Percentiles rank a stretch among this genome's conserved stretches.
These are phyloP conservation scores for Boletus huronensis DNA, from an alignment of 768 basidiomycete species.

Conservation along the genomic window DNA sequence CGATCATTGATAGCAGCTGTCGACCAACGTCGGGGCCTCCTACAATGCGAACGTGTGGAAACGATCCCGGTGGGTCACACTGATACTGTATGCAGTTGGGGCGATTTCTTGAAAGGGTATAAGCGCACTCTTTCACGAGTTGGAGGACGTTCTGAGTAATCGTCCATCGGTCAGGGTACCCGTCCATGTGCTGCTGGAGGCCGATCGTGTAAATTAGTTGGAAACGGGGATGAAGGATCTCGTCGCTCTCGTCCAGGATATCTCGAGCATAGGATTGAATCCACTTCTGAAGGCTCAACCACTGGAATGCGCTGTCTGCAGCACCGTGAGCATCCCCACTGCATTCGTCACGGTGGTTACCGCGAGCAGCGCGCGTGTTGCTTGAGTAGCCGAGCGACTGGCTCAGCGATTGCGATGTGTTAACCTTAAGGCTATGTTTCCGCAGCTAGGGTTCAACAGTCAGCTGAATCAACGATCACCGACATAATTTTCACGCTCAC, in stretches of 20 bases:
- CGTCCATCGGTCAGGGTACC: conserved; percentile 28
- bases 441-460: too few species aligned
- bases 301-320: neutral
- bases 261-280: conserved; percentile 13
- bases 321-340: neutral
- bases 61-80: neutral
- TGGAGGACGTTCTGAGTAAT: conserved; percentile 26
- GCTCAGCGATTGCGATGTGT: too few species aligned
- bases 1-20: neutral
- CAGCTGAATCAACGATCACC: too few species aligned
- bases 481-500: too few species aligned
- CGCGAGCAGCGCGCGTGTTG: too few species aligned
- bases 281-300: conserved; percentile 18
- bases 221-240: conserved; percentile 21
- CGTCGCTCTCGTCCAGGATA: conserved; percentile 22
- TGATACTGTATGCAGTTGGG: conserved; percentile 3
- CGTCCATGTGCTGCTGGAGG: conserved; percentile 17
- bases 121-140: conserved; percentile 7
- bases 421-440: too few species aligned
- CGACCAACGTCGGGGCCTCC: neutral
- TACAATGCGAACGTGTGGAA: conserved; percentile 9
- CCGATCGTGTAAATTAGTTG: conserved; percentile 25
- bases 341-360: too few species aligned
- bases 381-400: neutral
- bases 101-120: neutral